Evolutionary conservation across 225 moss, liverwort and hornwort species (phyloP).

Genomic region (Bryoerythrophyllum caledonicum): DNA sequence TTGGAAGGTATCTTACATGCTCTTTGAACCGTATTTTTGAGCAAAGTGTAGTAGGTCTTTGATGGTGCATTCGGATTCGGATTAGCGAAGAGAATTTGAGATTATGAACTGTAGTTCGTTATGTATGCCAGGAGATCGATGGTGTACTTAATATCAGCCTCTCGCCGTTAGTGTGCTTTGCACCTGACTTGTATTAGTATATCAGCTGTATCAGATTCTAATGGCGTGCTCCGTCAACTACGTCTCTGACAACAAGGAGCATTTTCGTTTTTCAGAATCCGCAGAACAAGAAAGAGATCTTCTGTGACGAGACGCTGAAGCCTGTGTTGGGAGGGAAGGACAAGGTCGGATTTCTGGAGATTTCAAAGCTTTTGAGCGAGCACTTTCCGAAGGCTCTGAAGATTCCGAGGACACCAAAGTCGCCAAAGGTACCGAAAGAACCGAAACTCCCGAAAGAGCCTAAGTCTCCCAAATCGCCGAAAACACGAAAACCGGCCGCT

Average conservation of each 20-base stretch:
- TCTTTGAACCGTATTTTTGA: too few relatives aligned
- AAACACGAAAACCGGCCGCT: background rate
- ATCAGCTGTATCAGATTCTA: background rate
- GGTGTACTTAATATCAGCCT: background rate
- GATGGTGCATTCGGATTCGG: too few relatives aligned
- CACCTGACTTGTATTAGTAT: background rate
- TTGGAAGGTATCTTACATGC: too few relatives aligned
- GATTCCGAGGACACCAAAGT: slow-evolving; percentile 10
- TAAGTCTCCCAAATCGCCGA: background rate
- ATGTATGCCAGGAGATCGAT: background rate
- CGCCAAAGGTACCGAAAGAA: background rate
- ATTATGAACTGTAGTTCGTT: too few relatives aligned
- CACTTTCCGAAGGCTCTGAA: slow-evolving; percentile 45
- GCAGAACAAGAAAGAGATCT: slow-evolving; percentile 32
- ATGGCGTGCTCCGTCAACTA: background rate
- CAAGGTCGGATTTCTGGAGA: slow-evolving; percentile 50
- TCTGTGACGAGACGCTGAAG: slow-evolving; percentile 67
- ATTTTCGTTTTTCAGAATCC: slow-evolving; percentile 38
- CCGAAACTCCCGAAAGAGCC: slow-evolving; percentile 4
- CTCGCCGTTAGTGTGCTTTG: background rate
- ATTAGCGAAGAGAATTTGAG: too few relatives aligned
- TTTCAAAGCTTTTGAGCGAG: slow-evolving; percentile 36
- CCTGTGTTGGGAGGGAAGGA: slow-evolving; percentile 48
- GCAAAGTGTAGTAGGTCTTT: too few relatives aligned
- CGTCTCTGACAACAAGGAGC: background rate